Base-by-base conservation (phyloP, 805 yeast genomes). In the Saturnispora gosingensis region DNA sequence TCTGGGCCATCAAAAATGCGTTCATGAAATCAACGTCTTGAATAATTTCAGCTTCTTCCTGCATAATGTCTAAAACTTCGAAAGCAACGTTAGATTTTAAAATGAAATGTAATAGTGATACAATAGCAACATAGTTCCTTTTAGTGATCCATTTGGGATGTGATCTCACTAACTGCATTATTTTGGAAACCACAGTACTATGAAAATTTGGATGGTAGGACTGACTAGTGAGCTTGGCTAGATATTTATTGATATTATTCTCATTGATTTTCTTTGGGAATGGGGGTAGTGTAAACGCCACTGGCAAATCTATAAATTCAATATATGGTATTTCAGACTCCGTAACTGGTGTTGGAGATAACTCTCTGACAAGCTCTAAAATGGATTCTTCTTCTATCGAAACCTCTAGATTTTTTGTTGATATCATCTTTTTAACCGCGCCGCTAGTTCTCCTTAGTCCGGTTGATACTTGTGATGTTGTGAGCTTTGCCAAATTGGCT, bases 11-110 rank as follows among this genome's bases (percentile, higher is more conserved):
- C 15, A 65, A 42, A 10, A 61, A 35, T 10, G 58, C 52, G 49
- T 65, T 65, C 39, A 64, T 57, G 51, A 64, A 65, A 43, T 65
- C 68, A 9, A 61, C 53, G 49, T 64, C 67, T 40, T 57, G 56
- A 8, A 35, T 28, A 13, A 63, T 43, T 3, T 45, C 48, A 1
- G 66, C 54, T 15, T 53, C 45, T 6, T 50, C 44, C 9, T 39
- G 44, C 68, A 65, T 65, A 11, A 50, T 48, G 10, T 59, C 54
- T 13, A 62, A 40, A 8, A 58, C 54, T 32, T 59, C 45, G 25
- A 53, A 56, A 5, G 55, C 58, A 8, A 45, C 50, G 13, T n/a
- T 42, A 24, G 59, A 58, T 34, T 61, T 57, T 7, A 53, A 38
- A 11, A 53, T 35, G 48, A 56, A 58, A 50, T 63, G 65, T 40